Base-by-base conservation (phyloP, 2,329 filamentous ascomycete species). In the Mollisiaceae sp. region DNA sequence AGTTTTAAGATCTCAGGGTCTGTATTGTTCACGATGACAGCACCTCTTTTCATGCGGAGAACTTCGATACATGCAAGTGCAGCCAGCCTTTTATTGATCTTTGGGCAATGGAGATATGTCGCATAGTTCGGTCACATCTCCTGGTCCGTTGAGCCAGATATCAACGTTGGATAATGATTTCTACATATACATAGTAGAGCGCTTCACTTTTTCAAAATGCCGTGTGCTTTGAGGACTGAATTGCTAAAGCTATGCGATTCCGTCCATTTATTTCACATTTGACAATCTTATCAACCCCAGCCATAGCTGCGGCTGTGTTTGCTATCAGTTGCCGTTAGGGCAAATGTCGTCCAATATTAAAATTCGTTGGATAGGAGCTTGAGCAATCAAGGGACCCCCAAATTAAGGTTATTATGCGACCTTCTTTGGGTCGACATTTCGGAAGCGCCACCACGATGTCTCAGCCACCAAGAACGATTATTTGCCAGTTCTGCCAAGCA, bases 401-500 rank as follows among this genome's bases (percentile, higher is more conserved):
- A 12, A 41, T 41, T 12, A 12, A 41, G 4, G 9, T 41, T 41
- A 18, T 43, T 43, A 8, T 6, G 41, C 41, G 15, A 43, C 18
- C 2, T 18, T n/a, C 6, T 43, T 8, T 8, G 18, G 41, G 15
- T 15, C 15, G n/a, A n/a, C 14, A 50, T 20, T 50, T 50, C 22
- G 45, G n/a, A 50, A 24, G n/a, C 45, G 45, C 45, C 45, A 50
- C 45, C 45, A 50, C 4, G 22, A 22, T 50, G 20, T 50, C 45
- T 43, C 41, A 43, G 41, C 41, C 41, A 43, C 41, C 41, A 43
- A 43, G 1, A 43, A 43, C 5, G n/a, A 4, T 15, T 15, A 50
- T 50, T 50, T 50, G 45, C n/a, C 12, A 22, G n/a, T 50, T 22
- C 45, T 24, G 45, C 45, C 45, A n/a, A 50, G n/a, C 45, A 50